A percentile compares a stretch with the other conserved stretches of the same genome.
phyloP scores from a whole-genome alignment of 306 rosid species.

The Citrullus mucosospermus region DNA sequence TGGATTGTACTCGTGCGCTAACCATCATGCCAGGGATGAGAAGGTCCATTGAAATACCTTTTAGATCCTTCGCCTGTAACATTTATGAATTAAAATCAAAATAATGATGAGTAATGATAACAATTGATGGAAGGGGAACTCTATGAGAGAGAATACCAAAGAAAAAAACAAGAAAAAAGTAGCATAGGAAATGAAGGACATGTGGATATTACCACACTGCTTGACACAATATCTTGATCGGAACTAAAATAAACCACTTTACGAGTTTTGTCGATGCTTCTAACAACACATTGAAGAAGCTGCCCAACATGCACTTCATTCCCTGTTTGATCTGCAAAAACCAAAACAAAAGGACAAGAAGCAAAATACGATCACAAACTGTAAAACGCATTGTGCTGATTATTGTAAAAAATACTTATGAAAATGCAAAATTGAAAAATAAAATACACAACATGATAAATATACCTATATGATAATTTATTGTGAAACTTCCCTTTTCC shows the following conservation, averaged over 20 bases:
- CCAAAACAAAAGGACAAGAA: neutral
- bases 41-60: slow-evolving; percentile 83
- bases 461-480: neutral
- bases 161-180: neutral
- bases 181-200: neutral
- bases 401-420: neutral
- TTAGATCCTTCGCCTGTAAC: slow-evolving; percentile 76
- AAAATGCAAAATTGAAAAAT: neutral
- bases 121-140: slow-evolving; percentile 6
- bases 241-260: slow-evolving; percentile 65
- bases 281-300: slow-evolving; percentile 67
- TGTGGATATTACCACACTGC: slow-evolving; percentile 48
- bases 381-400: neutral
- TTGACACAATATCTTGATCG: slow-evolving; percentile 57
- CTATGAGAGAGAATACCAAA: neutral
- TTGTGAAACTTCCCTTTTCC: neutral
- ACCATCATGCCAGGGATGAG: slow-evolving; percentile 94
- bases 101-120: neutral
- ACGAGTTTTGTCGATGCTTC: slow-evolving; percentile 61
- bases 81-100: slow-evolving; percentile 9
- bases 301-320: slow-evolving; percentile 47
- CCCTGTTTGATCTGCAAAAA: slow-evolving; percentile 26
- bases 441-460: neutral
- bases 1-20: slow-evolving; percentile 64
- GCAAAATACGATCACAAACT: neutral